Evolutionary conservation across 352 stramenopile genomes (phyloP), one percentile per base, ranked within the genome.

Genomic region (Phytophthora litchii): DNA sequence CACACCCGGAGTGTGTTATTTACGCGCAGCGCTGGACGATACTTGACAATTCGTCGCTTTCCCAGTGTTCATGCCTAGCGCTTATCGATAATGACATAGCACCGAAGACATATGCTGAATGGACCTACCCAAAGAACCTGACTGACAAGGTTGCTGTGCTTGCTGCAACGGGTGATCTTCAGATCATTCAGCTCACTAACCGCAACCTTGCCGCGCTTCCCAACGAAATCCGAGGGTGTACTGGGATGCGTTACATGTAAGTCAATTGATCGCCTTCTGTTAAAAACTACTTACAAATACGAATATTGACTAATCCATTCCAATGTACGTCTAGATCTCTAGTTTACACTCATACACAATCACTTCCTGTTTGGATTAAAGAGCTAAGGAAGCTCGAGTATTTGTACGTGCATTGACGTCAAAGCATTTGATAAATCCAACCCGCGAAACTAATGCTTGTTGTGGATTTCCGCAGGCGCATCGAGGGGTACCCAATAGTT

Each of bases 41-140:
- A 16, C 14, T 49, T 0, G 35, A 66, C 3, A 44, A 51, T 8
- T 17, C 23, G 23, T 58, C 31, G 3, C 16, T 60, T 31, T 40
- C 32, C 6, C 47, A 75, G n/a, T 83, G 71, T n/a, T 64, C 68
- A 16, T 83, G 74, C 32, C 40, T 83, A 20, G 37, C 57, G 4
- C 70, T 71, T 40, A 70, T 79, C 41, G 70, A 78, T 40, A 40
- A 44, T 9, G 20, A 69, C n/a, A 14, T 42, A 1, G 65, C 47
- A 0, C 42, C 44, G 7, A 60, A 36, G 11, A 67, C 43, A 17
- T 72, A 45, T 29, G 55, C 66, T 11, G 53, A 60, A 14, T 81
- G 72, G 72, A 11, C 55, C 3, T 23, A 35, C 4, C 66, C 72
- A 8, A 49, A 32, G 0, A 54, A 74, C 23, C 52, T 61, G 34